These are phyloP conservation scores for Cordyceps javanica DNA, from an alignment of 2,329 filamentous ascomycete species.

Conservation along the genomic window DNA sequence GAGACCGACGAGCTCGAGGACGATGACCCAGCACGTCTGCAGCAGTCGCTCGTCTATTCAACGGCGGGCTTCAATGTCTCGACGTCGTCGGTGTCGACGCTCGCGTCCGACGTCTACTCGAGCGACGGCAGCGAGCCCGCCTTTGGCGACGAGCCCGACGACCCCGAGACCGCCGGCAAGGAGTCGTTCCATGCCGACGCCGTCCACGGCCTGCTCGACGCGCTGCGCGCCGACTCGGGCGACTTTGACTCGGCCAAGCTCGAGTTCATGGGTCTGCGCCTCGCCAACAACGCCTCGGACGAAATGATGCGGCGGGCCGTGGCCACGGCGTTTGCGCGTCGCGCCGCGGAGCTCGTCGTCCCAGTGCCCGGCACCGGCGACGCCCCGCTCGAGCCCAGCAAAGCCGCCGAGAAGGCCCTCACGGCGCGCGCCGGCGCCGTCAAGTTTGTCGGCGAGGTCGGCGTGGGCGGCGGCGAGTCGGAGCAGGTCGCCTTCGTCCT, in stretches of 20 bases:
- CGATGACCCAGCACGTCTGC: constrained; percentile 44
- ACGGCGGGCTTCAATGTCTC: constrained; percentile 47
- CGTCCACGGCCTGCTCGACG: constrained; percentile 78
- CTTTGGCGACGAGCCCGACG: constrained; percentile 48
- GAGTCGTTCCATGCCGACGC: constrained; percentile 77
- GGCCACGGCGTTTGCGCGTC: constrained; percentile 76
- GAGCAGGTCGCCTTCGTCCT: constrained; percentile 85
- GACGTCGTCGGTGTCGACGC: constrained; percentile 49
- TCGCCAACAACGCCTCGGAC: constrained; percentile 86
- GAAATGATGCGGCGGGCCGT: constrained; percentile 82
- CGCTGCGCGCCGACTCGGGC: constrained; percentile 65
- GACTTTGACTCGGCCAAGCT: constrained; percentile 80
- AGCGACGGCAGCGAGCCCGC: constrained; percentile 62
- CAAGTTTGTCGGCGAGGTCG: constrained; percentile 53
- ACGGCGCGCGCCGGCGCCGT: constrained; percentile 45
- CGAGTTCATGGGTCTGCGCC: constrained; percentile 88
- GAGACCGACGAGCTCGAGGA: constrained; percentile 45
- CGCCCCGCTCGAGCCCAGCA: constrained; percentile 47
- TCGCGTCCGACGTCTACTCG: constrained; percentile 59
- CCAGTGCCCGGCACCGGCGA: constrained; percentile 34
- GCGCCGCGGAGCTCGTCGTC: constrained; percentile 62
- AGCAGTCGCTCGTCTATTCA: constrained; percentile 50
- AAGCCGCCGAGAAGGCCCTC: constrained; percentile 59
- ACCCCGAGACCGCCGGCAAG: constrained; percentile 47
- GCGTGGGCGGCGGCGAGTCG: constrained; percentile 57